A percentile compares a stretch with the other conserved stretches of the same genome.
Conservation (phyloP, 2,329 filamentous ascomycete genomes). For the Arthroderma uncinatum region DNA sequence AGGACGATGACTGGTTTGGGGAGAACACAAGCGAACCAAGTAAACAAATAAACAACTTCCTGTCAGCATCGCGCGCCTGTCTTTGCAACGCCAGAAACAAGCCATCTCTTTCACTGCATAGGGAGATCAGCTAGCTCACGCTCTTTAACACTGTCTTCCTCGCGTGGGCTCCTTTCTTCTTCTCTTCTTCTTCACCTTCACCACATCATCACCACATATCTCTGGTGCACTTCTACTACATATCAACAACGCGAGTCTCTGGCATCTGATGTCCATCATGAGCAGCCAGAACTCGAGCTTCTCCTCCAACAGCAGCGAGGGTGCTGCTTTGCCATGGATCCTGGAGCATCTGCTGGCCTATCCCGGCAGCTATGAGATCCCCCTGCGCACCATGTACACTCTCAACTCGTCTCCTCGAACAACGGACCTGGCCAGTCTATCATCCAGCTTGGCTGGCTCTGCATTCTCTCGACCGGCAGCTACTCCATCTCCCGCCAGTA, state of each 20-base stretch:
- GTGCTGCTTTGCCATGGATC: constrained; percentile 41
- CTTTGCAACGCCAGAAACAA: neutral
- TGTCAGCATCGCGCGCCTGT: neutral
- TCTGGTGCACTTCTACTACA: neutral
- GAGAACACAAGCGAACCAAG: constrained; percentile 3
- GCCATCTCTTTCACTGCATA: neutral
- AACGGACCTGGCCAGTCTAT: constrained; percentile 24
- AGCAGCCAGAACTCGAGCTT: constrained; percentile 4
- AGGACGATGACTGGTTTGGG: constrained; percentile 2
- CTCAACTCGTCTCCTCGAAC: constrained; percentile 48
- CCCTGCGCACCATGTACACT: constrained; percentile 56
- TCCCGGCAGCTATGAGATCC: constrained; percentile 53
- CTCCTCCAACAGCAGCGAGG: constrained; percentile 19
- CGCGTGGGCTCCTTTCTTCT: neutral
- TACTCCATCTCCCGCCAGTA: constrained; percentile 18
- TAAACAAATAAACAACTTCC: constrained; percentile 4
- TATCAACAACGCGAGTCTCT: neutral
- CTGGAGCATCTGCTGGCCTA: constrained; percentile 51
- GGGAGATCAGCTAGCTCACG: neutral
- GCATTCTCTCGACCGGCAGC: constrained; percentile 24
- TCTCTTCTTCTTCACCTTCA: neutral
- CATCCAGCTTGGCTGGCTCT: constrained; percentile 20
- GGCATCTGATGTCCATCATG: neutral
- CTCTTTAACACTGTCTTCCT: neutral
- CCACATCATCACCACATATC: too few species aligned